Evolutionary conservation across 2,329 filamentous ascomycete species (phyloP).

Genomic region (Macroventuria anomochaeta): DNA sequence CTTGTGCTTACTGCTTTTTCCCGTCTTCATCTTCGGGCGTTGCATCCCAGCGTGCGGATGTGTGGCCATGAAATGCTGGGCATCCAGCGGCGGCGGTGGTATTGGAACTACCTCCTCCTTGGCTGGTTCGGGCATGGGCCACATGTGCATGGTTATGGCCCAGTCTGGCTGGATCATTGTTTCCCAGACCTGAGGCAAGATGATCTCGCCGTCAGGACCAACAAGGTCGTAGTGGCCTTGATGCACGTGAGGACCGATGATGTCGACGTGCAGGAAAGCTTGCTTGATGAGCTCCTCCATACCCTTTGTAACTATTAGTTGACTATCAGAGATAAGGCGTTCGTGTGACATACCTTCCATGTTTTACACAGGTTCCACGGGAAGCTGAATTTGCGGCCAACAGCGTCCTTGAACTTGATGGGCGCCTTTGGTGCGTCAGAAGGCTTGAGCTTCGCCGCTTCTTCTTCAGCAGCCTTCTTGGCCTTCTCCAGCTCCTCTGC

Average conservation of each 20-base stretch:
- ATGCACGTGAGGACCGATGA: conserved; percentile 54
- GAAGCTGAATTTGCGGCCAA: conserved; percentile 40
- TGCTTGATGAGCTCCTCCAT: conserved; percentile 59
- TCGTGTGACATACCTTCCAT: conserved; percentile 54
- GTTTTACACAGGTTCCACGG: conserved; percentile 38
- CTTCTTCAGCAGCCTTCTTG: conserved; percentile 56
- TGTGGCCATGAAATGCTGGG: conserved; percentile 5
- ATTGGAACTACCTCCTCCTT: conserved; percentile 18
- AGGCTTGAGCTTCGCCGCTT: conserved; percentile 50
- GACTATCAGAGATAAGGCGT: conserved; percentile 66
- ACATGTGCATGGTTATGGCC: conserved; percentile 58
- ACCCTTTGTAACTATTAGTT: conserved; percentile 59
- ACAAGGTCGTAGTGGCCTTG: conserved; percentile 57
- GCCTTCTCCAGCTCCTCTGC: conserved; percentile 56
- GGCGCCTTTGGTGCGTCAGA: conserved; percentile 57
- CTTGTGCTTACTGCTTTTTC: conserved; percentile 5
- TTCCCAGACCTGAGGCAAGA: conserved; percentile 58
- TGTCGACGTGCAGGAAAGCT: conserved; percentile 57
- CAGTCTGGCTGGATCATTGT: conserved; percentile 56
- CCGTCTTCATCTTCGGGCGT: conserved; percentile 10
- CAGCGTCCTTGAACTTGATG: conserved; percentile 43
- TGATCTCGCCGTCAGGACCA: conserved; percentile 57
- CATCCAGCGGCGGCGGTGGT: conserved; percentile 20
- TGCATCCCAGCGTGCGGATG: background rate
- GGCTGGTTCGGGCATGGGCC: conserved; percentile 52